phyloP scores from a whole-genome alignment of 371 early-diverging fungal species.

The Mucor indicus region DNA sequence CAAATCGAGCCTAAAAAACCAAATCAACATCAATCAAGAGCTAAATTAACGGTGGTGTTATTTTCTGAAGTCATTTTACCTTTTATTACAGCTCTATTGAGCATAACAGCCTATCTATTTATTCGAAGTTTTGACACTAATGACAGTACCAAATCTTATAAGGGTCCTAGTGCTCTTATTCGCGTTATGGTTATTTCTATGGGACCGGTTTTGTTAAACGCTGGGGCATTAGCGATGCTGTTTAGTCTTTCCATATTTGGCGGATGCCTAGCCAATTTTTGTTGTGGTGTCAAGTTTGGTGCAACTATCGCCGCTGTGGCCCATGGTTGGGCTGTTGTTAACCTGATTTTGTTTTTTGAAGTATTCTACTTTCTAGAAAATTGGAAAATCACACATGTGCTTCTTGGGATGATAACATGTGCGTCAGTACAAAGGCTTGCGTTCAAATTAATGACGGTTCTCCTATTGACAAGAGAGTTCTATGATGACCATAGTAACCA shows the following conservation, averaged over 20 bases:
- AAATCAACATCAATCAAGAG: conserved; percentile 56
- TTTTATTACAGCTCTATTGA: conserved; percentile 59
- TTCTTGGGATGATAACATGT: conserved; percentile 66
- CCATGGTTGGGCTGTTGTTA: conserved; percentile 61
- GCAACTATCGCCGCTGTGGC: conserved; percentile 68
- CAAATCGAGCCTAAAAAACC: conserved; percentile 43
- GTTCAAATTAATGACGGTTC: conserved; percentile 63
- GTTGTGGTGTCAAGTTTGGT: conserved; percentile 68
- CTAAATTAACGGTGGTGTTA: conserved; percentile 60
- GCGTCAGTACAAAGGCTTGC: conserved; percentile 64
- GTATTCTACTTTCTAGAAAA: conserved; percentile 66
- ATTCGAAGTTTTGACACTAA: conserved; percentile 44
- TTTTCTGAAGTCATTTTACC: conserved; percentile 74
- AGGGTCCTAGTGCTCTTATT: conserved; percentile 39
- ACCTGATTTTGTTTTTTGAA: conserved; percentile 58
- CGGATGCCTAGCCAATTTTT: conserved; percentile 56
- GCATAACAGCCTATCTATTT: conserved; percentile 61
- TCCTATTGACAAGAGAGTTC: conserved; percentile 75
- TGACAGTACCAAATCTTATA: conserved; percentile 18
- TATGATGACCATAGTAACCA: conserved; percentile 69
- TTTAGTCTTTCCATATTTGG: conserved; percentile 68
- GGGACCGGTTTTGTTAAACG: conserved; percentile 70
- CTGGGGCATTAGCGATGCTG: conserved; percentile 55
- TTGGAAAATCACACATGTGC: conserved; percentile 57
- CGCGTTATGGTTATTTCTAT: conserved; percentile 60